Base-by-base conservation (phyloP, 768 basidiomycete species). In the Phlebiopsis gigantea region DNA sequence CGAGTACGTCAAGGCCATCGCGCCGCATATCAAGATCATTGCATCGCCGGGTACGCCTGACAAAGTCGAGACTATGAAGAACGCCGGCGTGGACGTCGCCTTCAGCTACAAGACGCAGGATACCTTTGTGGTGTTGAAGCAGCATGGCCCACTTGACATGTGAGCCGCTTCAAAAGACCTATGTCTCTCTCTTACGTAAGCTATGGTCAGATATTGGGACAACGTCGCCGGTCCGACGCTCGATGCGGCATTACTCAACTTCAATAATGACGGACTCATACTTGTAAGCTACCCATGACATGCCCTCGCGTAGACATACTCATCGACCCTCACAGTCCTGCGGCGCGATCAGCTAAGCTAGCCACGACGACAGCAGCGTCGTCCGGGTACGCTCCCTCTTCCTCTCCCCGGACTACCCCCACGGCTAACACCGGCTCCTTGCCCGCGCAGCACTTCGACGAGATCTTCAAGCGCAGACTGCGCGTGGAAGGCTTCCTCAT, bases 91-190 rank as follows among this genome's bases (percentile, higher is more conserved):
- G 0, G 84, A 88, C 57, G 76, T 83, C 1, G 80, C 76, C 0
- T 87, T 86, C 71, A 86, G 88, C 63, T 87, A 85, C 69, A 85
- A 88, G 72, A 84, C 76, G 0, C 73, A 73, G 0, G 70, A 72
- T 41, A 79, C 78, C 0, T 63, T 62, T 0, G 78, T 82, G 10
- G 70, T 84, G 1, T 66, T 89, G 46, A 62, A 63, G 51, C 74
- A 75, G 56, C 75, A 86, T 56, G 83, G 84, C 0, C 79, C 77
- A 0, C 72, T 84, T 39, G 73, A 83, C 61, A 67, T 82, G 69
- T 80, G 68, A 30, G 8, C 29, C 28, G 1, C 3, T 6, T 6
- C 19, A 26, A 14, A 7, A 15, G 7, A 9, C 10, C 17, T 3
- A 26, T 15, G 6, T n/a, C 14, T 14, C 5, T 21, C 10, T 30